Evolutionary conservation across 352 stramenopile species (phyloP).

Genomic region (Thraustochytrium striatum): DNA sequence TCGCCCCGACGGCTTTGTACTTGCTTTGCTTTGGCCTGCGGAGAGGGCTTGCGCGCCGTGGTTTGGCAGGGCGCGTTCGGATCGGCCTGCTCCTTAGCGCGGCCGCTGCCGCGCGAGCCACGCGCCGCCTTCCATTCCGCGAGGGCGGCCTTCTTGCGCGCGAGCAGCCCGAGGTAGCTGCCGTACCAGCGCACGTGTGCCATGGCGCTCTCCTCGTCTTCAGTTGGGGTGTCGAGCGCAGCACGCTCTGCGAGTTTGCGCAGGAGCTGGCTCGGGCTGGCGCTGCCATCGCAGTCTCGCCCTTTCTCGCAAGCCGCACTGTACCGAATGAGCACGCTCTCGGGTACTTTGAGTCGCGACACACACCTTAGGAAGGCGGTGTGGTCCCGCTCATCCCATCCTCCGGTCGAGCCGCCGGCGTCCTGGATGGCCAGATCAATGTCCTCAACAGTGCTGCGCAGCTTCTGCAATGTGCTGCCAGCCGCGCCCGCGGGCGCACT

Average conservation of each 20-base stretch:
- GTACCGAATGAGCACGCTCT: neutral
- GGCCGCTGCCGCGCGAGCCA: neutral
- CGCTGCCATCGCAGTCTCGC: neutral
- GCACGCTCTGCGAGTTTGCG: no score
- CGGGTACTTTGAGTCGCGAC: conserved; percentile 27
- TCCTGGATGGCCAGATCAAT: conserved; percentile 26
- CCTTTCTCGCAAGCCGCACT: neutral
- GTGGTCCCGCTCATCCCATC: conserved; percentile 27
- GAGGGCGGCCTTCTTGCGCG: conserved; percentile 14
- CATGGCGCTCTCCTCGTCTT: no score
- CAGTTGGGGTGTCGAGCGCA: no score
- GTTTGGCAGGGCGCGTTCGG: neutral
- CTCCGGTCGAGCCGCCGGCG: neutral
- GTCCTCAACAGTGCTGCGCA: conserved; percentile 7
- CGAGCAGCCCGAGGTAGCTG: neutral
- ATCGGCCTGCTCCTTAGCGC: conserved; percentile 11
- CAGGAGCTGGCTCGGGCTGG: no score
- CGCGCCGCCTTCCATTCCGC: conserved; percentile 17
- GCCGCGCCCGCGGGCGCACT: neutral
- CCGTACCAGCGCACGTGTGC: conserved; percentile 29
- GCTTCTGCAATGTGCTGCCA: neutral
- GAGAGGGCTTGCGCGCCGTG: neutral
- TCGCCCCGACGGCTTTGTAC: neutral
- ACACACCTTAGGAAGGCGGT: conserved; percentile 25
- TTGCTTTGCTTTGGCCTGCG: neutral